phyloP scores from a whole-genome alignment of 306 rosid genomes.

The Vigna trinervia region DNA sequence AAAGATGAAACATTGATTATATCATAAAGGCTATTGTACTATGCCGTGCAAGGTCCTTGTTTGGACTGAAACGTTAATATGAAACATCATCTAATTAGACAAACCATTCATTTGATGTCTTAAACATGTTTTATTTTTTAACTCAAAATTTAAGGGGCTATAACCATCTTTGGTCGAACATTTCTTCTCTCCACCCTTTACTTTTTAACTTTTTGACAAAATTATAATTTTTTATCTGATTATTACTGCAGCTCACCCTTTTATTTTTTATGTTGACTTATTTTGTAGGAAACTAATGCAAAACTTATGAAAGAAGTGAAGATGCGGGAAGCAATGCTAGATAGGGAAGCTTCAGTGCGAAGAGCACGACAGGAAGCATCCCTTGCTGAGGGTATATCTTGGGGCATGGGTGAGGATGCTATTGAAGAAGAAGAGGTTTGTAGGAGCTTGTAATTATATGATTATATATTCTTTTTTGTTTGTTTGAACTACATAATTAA shows the following conservation, averaged over 20 bases:
- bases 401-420: slow-evolving; percentile 99
- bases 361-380: slow-evolving; percentile 86
- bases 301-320: slow-evolving; percentile 65
- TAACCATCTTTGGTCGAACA: neutral
- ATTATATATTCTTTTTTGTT: neutral
- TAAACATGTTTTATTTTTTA: too few species aligned
- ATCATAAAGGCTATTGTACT: too few species aligned
- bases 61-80: too few species aligned
- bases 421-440: slow-evolving; percentile 90
- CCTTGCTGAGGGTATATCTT: slow-evolving; percentile 85
- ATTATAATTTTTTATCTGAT: neutral
- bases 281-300: slow-evolving; percentile 69
- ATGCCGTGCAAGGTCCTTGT: too few species aligned
- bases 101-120: too few species aligned
- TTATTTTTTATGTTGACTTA: slow-evolving; percentile 16
- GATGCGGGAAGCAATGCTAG: slow-evolving; percentile 66
- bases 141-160: too few species aligned
- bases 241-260: slow-evolving; percentile 13
- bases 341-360: slow-evolving; percentile 90
- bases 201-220: neutral
- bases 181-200: neutral
- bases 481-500: slow-evolving; percentile 33
- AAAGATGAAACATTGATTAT: too few species aligned
- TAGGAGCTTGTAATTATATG: slow-evolving; percentile 38
- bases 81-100: too few species aligned